Base-by-base conservation (phyloP, 2,329 filamentous ascomycete species). In the Colletotrichum chrysophilum region DNA sequence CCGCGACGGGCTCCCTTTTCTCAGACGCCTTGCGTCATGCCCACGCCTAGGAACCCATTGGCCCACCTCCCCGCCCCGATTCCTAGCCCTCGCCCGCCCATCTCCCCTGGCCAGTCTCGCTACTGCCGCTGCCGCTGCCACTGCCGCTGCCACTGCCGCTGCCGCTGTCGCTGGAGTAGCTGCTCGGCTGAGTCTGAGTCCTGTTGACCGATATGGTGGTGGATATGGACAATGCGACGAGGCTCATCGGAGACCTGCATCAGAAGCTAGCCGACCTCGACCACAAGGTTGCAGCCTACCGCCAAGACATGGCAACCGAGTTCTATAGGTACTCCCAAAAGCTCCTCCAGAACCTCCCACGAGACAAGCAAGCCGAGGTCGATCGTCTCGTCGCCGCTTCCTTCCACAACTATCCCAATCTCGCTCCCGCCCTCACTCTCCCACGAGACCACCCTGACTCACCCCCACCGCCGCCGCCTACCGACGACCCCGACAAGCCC, bases 221-320 rank as follows among this genome's bases (percentile, higher is more conserved):
- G 66, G 64, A 62, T 43, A 89, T 89, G 88, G 86, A 88, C 80
- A 87, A 89, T 82, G 84, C 77, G 68, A 87, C 86, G 79, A 87
- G 80, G 78, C 86, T 91, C 77, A 85, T 90, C 78, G 85, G 87
- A 71, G 87, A 89, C 82, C 87, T 92, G 81, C 86, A 88, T 79
- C 84, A 83, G 79, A 90, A 88, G 86, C 88, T 91, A 78, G 84
- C 83, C 79, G 86, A 91, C 79, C 89, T 93, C 68, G 89, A 93
- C 80, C 84, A 86, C 81, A 89, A 89, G 81, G 90, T 93, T 80
- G 87, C 85, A 76, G 85, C 87, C 76, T 92, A 91, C 83, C 90
- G 89, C 78, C 87, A 87, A 80, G 88, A 90, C 77, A 88, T 92
- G 87, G 86, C 89, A 67, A 82, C 86, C 77, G 89, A 92, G 79